A percentile compares a stretch with the other conserved stretches of the same genome.
Evolutionary conservation across 495 filamentous ascomycete genomes (phyloP).

Genomic region (Penicillium arizonense): DNA sequence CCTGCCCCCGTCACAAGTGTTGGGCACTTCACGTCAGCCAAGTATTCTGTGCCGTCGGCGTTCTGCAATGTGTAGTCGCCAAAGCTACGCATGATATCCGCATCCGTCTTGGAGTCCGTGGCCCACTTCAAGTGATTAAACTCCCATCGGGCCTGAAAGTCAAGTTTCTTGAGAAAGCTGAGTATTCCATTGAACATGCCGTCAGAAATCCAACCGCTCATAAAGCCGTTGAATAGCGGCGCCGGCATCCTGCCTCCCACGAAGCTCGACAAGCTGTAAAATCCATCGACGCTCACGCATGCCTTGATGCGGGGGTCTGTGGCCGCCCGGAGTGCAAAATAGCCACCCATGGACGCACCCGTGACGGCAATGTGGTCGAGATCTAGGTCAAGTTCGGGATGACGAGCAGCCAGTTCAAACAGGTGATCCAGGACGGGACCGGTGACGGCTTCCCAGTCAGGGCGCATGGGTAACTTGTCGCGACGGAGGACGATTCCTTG

Average conservation of each 20-base stretch:
- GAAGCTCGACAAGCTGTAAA: constrained; percentile 39
- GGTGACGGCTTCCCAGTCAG: constrained; percentile 32
- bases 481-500: constrained; percentile 41
- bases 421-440: constrained; percentile 34
- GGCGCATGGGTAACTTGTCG: constrained; percentile 28
- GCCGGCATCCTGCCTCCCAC: constrained; percentile 24
- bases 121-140: constrained; percentile 17
- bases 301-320: constrained; percentile 43
- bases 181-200: constrained; percentile 22
- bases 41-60: not conserved
- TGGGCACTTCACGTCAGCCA: constrained; percentile 9
- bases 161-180: not conserved
- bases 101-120: not conserved
- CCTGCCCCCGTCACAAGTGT: constrained; percentile 13
- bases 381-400: constrained; percentile 41
- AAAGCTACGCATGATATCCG: constrained; percentile 6
- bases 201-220: constrained; percentile 33
- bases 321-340: constrained; percentile 39
- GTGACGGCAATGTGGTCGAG: constrained; percentile 33
- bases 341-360: constrained; percentile 46
- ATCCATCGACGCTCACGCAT: constrained; percentile 39
- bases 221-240: constrained; percentile 29
- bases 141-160: constrained; percentile 38
- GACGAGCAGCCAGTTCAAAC: not conserved
- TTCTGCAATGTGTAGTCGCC: constrained; percentile 2